phyloP scores from a whole-genome alignment of 1,139 yeast genomes.

The Sugiyamaella paludigena region DNA sequence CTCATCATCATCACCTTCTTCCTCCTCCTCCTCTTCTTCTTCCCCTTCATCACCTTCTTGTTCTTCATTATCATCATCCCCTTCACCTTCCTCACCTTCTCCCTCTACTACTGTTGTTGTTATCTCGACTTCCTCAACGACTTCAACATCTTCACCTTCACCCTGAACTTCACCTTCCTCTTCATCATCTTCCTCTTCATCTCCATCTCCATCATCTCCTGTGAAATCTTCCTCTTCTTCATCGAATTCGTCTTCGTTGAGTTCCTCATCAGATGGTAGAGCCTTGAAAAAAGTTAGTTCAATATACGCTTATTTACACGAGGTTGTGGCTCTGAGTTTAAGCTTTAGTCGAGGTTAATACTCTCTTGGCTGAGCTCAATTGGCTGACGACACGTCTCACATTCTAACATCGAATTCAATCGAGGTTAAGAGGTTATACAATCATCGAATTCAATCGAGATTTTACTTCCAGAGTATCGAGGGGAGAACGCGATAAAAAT shows the following conservation, averaged over 20 bases:
- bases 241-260: conserved; percentile 14
- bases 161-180: conserved; percentile 20
- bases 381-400: too few relatives aligned
- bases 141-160: conserved; percentile 17
- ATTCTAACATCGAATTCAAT: too few relatives aligned
- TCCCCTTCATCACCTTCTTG: conserved; percentile 7
- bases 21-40: conserved; percentile 5
- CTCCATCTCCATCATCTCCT: conserved; percentile 18
- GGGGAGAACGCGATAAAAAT: too few relatives aligned
- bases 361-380: too few relatives aligned
- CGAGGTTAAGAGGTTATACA: too few relatives aligned
- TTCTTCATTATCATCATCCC: conserved; percentile 1
- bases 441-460: too few relatives aligned
- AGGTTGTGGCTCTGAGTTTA: background rate
- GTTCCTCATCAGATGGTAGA: conserved; percentile 23
- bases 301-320: background rate
- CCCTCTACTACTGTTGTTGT: conserved; percentile 10
- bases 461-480: too few relatives aligned
- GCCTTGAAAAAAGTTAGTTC: conserved; percentile 14
- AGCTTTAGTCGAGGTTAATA: background rate
- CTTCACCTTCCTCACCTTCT: conserved; percentile 16
- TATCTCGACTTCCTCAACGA: conserved; percentile 9
- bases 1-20: conserved; percentile 4
- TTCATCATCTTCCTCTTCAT: conserved; percentile 19
- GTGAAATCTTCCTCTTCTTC: conserved; percentile 16